Evolutionary conservation across 352 stramenopile genomes (phyloP).

Genomic region (Pythium folliculosum): DNA sequence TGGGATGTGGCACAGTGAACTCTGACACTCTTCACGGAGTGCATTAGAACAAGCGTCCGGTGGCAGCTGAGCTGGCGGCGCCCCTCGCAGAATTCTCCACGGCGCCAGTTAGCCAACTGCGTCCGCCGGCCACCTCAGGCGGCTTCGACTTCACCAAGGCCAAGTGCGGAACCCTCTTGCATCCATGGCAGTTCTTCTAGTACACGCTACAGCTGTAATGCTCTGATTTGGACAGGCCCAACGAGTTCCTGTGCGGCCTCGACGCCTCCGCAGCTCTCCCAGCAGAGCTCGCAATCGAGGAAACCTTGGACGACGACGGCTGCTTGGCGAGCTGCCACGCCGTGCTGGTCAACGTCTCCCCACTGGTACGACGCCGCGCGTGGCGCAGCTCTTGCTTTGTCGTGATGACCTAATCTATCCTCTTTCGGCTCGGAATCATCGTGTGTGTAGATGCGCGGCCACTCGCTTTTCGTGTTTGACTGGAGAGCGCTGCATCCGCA

Average conservation of each 20-base stretch:
- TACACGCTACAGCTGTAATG: too few species aligned
- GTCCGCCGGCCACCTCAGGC: not conserved
- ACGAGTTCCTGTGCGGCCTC: conserved; percentile 47
- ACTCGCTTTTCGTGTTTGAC: conserved; percentile 63
- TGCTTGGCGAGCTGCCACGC: conserved; percentile 15
- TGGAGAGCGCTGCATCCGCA: conserved; percentile 22
- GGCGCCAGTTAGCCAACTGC: not conserved
- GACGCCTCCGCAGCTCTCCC: not conserved
- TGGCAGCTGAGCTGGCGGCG: conserved; percentile 2
- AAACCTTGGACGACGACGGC: not conserved
- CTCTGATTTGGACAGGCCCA: conserved; percentile 23
- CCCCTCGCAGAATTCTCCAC: not conserved
- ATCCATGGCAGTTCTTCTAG: too few species aligned
- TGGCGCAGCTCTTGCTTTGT: not conserved
- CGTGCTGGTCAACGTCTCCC: conserved; percentile 68
- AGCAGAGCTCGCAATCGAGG: conserved; percentile 1
- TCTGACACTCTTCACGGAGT: not conserved
- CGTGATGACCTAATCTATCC: too few species aligned
- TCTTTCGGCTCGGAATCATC: too few species aligned
- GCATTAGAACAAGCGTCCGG: conserved; percentile 21
- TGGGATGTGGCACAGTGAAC: not conserved
- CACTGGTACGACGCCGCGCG: conserved; percentile 41
- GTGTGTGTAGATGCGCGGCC: conserved; percentile 48
- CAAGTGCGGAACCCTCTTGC: conserved; percentile 34
- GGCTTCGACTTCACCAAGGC: conserved; percentile 69